These are phyloP conservation scores for Amanita jacksonii DNA, from an alignment of 768 basidiomycete species.

Conservation along the genomic window DNA sequence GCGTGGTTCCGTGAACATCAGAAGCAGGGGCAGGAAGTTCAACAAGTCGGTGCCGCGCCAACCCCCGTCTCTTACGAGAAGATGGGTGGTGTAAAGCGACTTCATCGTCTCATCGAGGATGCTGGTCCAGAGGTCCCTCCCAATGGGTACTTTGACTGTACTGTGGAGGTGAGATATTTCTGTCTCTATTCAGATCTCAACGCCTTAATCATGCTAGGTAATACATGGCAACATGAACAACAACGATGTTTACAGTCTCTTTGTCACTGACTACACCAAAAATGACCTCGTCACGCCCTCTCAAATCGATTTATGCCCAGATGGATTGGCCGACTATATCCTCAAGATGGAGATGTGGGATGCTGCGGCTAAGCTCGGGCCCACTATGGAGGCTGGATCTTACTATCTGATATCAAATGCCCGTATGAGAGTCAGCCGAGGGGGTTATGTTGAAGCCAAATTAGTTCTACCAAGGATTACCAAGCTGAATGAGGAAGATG, in stretches of 20 bases:
- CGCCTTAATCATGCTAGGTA: conserved; percentile 28
- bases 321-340: conserved; percentile 31
- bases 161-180: conserved; percentile 40
- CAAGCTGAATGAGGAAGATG: conserved; percentile 31
- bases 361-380: conserved; percentile 30
- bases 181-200: neutral
- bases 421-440: conserved; percentile 29
- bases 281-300: conserved; percentile 25
- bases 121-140: conserved; percentile 34
- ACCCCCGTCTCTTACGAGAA: conserved; percentile 7
- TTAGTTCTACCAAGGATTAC: conserved; percentile 35
- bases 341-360: conserved; percentile 58
- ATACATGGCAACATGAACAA: conserved; percentile 31
- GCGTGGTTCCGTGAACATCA: conserved; percentile 42
- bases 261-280: conserved; percentile 58
- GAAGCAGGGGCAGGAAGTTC: conserved; percentile 8
- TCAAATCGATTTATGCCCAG: conserved; percentile 38
- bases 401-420: conserved; percentile 47
- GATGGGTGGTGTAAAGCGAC: conserved; percentile 15
- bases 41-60: neutral
- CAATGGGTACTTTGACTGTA: conserved; percentile 51
- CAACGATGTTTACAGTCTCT: conserved; percentile 34
- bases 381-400: conserved; percentile 35
- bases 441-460: conserved; percentile 44
- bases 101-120: conserved; percentile 43